Base-by-base conservation (phyloP, 1,139 yeast species). In the Geotrichum macrosporum region DNA sequence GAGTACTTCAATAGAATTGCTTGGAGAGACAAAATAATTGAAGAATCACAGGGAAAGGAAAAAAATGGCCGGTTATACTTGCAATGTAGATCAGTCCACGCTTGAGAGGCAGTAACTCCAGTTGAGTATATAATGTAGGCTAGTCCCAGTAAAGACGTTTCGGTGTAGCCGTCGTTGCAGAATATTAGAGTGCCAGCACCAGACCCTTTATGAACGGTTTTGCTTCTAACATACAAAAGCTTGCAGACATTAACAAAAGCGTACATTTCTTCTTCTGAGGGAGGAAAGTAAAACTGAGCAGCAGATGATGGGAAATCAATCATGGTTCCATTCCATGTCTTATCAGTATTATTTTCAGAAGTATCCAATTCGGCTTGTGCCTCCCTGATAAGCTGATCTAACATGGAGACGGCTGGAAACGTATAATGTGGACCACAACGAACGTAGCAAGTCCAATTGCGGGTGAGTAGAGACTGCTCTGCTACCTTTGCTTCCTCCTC, bases 121-220 rank as follows among this genome's bases (percentile, higher is more conserved):
- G 78, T 71, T 2, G 83, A 66, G 63, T 83, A 89, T 53, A 89
- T 82, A 48, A 84, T 57, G 60, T 77, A 88, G 52, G 88, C 78
- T 37, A 87, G 68, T 0, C 80, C 77, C 41, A 89, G 67, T 24
- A 89, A 71, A 4, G 95, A 81, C 52, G 89, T 84, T 61, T 89
- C 96, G 0, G 96, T 87, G 64, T 88, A 89, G 0, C 97, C 97
- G 67, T 89, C 96, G 3, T 85, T 77, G 61, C 96, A 88, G 61
- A 81, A 83, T 13, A 88, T 70, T 52, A 89, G 53, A 4, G 75
- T 53, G 3, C 61, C 62, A 1, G 62, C 59, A 8, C 55, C 55
- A 15, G 46, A 33, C 26, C 55, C 54, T 16, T 51, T 45, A 50
- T 55, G 52, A 8, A 42, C 42, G 24, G 56, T 60, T 13, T 50